These are phyloP conservation scores for Acarospora socialis DNA, from an alignment of 2,329 filamentous ascomycete species.

Conservation along the genomic window DNA sequence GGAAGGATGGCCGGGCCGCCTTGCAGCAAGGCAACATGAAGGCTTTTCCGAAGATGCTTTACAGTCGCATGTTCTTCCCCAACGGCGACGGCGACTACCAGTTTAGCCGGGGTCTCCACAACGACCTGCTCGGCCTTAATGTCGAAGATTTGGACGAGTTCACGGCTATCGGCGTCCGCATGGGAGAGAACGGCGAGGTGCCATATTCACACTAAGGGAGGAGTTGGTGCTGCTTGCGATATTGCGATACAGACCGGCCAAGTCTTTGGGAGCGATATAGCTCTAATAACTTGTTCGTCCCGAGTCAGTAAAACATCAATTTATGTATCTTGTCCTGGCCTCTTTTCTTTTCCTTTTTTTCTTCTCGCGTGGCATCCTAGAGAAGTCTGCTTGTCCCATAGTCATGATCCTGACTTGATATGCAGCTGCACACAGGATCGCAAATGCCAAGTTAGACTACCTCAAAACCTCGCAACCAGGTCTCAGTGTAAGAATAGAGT, in stretches of 20 bases:
- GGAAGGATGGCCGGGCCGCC: conserved; percentile 31
- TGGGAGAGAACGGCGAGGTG: conserved; percentile 4
- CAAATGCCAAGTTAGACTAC: too few relatives aligned
- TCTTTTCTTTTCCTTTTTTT: too few relatives aligned
- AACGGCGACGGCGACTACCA: conserved; percentile 24
- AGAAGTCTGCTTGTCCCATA: too few relatives aligned
- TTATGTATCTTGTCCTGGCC: too few relatives aligned
- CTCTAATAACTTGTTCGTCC: too few relatives aligned
- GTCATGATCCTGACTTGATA: too few relatives aligned
- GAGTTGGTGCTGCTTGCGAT: not conserved
- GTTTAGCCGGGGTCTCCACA: conserved; percentile 6
- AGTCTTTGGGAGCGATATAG: not conserved
- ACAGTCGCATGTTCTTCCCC: conserved; percentile 40
- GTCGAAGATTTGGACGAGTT: conserved; percentile 16
- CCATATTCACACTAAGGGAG: not conserved
- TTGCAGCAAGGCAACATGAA: conserved; percentile 29
- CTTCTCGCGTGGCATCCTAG: too few relatives aligned
- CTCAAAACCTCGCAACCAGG: too few relatives aligned
- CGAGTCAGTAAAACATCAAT: too few relatives aligned
- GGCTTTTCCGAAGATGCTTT: conserved; percentile 39
- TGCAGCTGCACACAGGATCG: too few relatives aligned
- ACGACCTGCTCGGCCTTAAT: conserved; percentile 14
- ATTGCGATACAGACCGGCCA: not conserved
- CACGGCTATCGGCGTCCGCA: conserved; percentile 6
- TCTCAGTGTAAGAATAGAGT: too few relatives aligned